Evolutionary conservation across 495 filamentous ascomycete species (phyloP), one percentile per base, ranked within the genome.

Genomic region (Aspergillus hancockii): DNA sequence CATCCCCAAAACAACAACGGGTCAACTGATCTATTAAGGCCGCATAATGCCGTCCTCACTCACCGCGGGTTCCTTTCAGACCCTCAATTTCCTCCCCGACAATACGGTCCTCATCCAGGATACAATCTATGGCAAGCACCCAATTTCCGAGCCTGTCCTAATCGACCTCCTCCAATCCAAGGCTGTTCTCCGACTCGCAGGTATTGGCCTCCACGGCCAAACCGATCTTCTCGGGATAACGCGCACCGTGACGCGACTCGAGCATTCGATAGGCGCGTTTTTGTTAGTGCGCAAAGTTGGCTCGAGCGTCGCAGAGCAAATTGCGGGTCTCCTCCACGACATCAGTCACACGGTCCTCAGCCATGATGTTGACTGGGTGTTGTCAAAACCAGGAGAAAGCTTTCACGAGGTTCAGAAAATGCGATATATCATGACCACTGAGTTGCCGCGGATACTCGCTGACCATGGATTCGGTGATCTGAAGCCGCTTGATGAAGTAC

Each of bases 251-350:
- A 76, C 76, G 6, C 73, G 76, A 32, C 68, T 75, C 58, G 76
- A 79, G 51, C 76, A 79, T 55, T 79, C 76, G 3, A 70, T 77
- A 54, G 76, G 76, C 32, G 73, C 76, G 53, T 75, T 74, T 13
- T 54, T 79, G 12, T 69, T 79, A 14, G 73, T 77, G 7, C 76
- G 74, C 23, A 70, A 60, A 57, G 71, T 75, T 4, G 74, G 74
- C 14, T 74, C 63, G 43, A 70, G 51, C 25, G 32, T 79, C 12
- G 71, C 69, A 28, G 76, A 79, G 56, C 76, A 79, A 60, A 64
- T 74, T 14, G 70, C 74, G n/a, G 76, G 70, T 34, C 67, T 79
- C 34, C 70, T 79, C 2, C 76, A 79, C 46, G 76, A 79, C 56
- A 71, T 79, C 58, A 70, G 65, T 55, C 76, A 79, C 55, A 79